Base-by-base conservation (phyloP, 2,329 filamentous ascomycete species). In the Sclerotinia spermophila region DNA sequence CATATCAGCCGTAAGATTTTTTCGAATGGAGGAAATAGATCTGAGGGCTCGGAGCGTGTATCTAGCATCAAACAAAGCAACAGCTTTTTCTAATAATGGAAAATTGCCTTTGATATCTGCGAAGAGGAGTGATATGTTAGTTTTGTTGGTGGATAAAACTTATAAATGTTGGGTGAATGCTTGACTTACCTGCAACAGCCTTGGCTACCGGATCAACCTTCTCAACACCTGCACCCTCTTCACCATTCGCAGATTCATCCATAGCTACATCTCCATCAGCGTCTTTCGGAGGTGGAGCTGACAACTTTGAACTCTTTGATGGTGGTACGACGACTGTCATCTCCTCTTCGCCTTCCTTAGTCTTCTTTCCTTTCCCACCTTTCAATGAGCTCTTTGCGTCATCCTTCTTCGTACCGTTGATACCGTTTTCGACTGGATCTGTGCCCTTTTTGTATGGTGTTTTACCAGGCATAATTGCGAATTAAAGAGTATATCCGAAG, bases 21-120 rank as follows among this genome's bases (percentile, higher is more conserved):
- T 98, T 81, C 96, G 93, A 81, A 98, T 90, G 69, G 94, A 94
- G 55, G 96, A 97, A 83, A 98, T 97, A 77, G 94, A 97, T 78
- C 96, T 92, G 74, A 99, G 88, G 73, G 96, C 96, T 79, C 96
- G 89, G 74, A 99, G 91, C 71, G 95, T 93, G 83, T 97, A 99
- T 84, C 96, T 90, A 72, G 94, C 89, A 83, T 99, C 96, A 81
- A 98, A 99, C 77, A 96, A 89, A 75, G 90, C 86, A 74, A 99
- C 95, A 75, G 94, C 96, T 78, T 94, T 92, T 79, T 97, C 94
- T 79, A 99, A 87, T 75, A 99, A 87, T 67, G 89, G 88, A 80
- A 97, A 97, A 83, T 96, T 97, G 86, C 88, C 90, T 83, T 94
- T 96, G 84, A 99, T 97, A 82, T 97, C 96, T 98, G 79, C 53